Conservation (phyloP, 768 basidiomycete species). For the Amanita molliuscula region DNA sequence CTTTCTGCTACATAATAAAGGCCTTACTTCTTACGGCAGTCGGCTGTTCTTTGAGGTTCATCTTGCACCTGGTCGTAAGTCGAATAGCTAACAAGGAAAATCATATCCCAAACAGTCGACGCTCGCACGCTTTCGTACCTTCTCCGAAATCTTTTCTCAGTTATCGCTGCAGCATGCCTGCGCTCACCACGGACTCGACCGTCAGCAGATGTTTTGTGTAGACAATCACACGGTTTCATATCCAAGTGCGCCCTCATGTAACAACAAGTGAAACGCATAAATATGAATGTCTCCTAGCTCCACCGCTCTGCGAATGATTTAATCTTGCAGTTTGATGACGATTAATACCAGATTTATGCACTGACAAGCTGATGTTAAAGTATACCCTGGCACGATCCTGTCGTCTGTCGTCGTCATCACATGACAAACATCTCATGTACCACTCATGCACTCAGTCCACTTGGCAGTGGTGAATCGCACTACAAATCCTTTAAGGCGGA, state of each 20-base stretch:
- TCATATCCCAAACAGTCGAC: background rate
- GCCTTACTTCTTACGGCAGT: slow-evolving; percentile 3
- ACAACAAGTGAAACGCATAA: background rate
- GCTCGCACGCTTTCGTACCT: slow-evolving; percentile 2
- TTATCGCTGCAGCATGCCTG: slow-evolving; percentile 3
- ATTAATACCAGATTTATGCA: background rate
- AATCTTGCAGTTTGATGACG: background rate
- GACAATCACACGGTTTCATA: background rate
- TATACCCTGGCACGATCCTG: background rate
- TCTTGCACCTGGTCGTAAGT: background rate
- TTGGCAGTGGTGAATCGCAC: background rate
- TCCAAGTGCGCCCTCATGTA: background rate
- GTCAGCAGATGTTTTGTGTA: background rate
- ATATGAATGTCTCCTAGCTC: slow-evolving; percentile 1
- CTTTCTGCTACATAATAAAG: slow-evolving; percentile 7
- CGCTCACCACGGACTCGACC: slow-evolving; percentile 4
- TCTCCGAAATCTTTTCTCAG: slow-evolving; percentile 2
- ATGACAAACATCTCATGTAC: background rate
- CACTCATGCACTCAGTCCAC: background rate
- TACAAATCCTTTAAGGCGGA: background rate
- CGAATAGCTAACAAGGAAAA: slow-evolving; percentile 2
- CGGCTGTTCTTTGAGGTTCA: slow-evolving; percentile 2
- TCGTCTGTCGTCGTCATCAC: background rate
- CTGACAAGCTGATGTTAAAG: slow-evolving; percentile 3
- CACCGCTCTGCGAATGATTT: background rate